Evolutionary conservation across 768 basidiomycete genomes (phyloP).

Genomic region (Glaciozyma martinii): DNA sequence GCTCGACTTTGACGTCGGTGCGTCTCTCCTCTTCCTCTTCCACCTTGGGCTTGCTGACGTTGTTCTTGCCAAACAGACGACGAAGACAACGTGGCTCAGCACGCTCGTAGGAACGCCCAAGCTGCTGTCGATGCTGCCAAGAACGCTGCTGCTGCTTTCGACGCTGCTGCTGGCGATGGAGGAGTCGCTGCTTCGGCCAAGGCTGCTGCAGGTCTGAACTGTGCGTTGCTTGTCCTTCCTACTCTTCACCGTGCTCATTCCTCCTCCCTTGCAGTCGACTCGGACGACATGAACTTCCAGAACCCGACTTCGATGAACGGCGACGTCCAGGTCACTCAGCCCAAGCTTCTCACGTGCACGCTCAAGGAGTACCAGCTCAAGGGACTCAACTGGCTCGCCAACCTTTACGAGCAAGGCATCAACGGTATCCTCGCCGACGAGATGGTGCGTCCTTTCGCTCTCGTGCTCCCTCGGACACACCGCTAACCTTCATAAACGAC

Average conservation of each 20-base stretch:
- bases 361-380: constrained; percentile 98
- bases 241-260: not conserved
- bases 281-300: constrained; percentile 97
- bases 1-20: constrained; percentile 87
- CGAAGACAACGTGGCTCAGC: constrained; percentile 69
- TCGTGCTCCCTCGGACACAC: not conserved
- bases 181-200: constrained; percentile 46
- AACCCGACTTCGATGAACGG: constrained; percentile 87
- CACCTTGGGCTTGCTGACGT: not conserved
- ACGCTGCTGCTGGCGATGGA: constrained; percentile 67
- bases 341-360: constrained; percentile 90
- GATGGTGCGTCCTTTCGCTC: constrained; percentile 51
- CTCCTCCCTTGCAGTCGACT: constrained; percentile 57
- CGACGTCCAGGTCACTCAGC: constrained; percentile 75
- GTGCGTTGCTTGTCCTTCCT: not conserved
- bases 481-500: not conserved
- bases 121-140: constrained; percentile 72
- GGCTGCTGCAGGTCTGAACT: constrained; percentile 22
- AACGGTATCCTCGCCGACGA: constrained; percentile 99
- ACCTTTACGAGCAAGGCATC: constrained; percentile 96
- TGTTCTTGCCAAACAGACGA: constrained; percentile 57
- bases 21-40: constrained; percentile 27
- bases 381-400: constrained; percentile 94
- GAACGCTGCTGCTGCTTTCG: constrained; percentile 73
- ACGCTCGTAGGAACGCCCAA: constrained; percentile 81